Evolutionary conservation across 1,284 basidiomycete genomes (phyloP).

Genomic region (Chalciporus sp.): DNA sequence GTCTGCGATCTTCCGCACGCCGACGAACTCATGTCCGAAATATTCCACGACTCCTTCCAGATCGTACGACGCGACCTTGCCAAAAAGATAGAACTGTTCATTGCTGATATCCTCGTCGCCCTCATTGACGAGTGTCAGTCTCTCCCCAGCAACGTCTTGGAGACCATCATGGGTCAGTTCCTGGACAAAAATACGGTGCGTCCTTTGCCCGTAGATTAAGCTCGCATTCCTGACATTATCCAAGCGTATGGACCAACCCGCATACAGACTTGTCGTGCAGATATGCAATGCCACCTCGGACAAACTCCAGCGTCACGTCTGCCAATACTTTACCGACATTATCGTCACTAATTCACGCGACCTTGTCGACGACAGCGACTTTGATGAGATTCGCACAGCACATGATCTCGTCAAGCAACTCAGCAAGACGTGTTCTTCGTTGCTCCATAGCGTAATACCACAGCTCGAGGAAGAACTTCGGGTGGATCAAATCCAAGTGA

Average conservation of each 20-base stretch:
- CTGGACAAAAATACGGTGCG: conserved; percentile 72
- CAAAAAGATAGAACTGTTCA: conserved; percentile 87
- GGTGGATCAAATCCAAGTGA: conserved; percentile 73
- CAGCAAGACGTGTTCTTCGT: conserved; percentile 76
- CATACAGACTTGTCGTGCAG: conserved; percentile 84
- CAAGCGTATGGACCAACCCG: conserved; percentile 74
- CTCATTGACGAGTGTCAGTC: conserved; percentile 85
- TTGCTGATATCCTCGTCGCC: conserved; percentile 88
- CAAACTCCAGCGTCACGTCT: conserved; percentile 88
- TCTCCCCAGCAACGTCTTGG: conserved; percentile 79
- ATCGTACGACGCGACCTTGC: conserved; percentile 82
- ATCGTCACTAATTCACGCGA: conserved; percentile 63
- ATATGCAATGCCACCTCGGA: conserved; percentile 86
- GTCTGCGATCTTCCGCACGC: conserved; percentile 88
- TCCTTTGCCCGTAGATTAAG: neutral
- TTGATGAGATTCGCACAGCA: conserved; percentile 69
- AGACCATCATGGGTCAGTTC: conserved; percentile 85
- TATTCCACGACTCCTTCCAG: conserved; percentile 84
- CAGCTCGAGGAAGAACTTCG: conserved; percentile 91
- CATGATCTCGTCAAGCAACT: conserved; percentile 89
- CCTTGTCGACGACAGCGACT: conserved; percentile 64
- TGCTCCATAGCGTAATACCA: conserved; percentile 90
- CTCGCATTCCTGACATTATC: conserved; percentile 3
- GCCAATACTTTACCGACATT: conserved; percentile 89
- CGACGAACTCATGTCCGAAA: conserved; percentile 83